Percentiles rank a stretch among this genome's conserved stretches.
phyloP scores from a whole-genome alignment of 176 grass and related monocot species.

The Sorghum bicolor region DNA sequence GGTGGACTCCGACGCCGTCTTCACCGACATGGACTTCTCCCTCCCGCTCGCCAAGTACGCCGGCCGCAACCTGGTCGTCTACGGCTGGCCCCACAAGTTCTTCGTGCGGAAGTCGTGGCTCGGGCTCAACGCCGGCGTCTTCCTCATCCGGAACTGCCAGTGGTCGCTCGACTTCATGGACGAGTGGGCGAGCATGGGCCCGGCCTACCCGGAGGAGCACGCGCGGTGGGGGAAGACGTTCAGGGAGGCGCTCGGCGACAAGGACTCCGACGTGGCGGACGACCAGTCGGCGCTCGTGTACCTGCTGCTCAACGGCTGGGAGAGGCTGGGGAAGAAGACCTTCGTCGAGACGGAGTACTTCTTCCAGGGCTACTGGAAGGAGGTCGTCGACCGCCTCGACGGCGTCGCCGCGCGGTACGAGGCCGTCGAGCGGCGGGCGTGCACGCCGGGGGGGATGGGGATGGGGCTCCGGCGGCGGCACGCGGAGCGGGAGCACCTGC shows the following conservation, averaged over 20 bases:
- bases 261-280: slow-evolving; percentile 28
- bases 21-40: slow-evolving; percentile 92
- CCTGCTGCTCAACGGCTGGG: slow-evolving; percentile 34
- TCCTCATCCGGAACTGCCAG: slow-evolving; percentile 92
- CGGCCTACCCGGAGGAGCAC: slow-evolving; percentile 40
- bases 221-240: slow-evolving; percentile 14
- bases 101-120: not conserved
- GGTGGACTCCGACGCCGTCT: slow-evolving; percentile 79
- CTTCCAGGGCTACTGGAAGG: slow-evolving; percentile 70
- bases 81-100: slow-evolving; percentile 44
- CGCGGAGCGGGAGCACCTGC: slow-evolving; percentile 43
- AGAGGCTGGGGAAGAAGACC: slow-evolving; percentile 14
- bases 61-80: slow-evolving; percentile 44
- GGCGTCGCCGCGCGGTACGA: slow-evolving; percentile 44
- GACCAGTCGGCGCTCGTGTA: slow-evolving; percentile 70
- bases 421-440: slow-evolving; percentile 31
- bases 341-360: slow-evolving; percentile 54
- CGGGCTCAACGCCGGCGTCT: slow-evolving; percentile 47
- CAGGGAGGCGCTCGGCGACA: slow-evolving; percentile 29
- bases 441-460: no score
- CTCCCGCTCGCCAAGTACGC: slow-evolving; percentile 42
- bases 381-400: slow-evolving; percentile 43
- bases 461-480: slow-evolving; percentile 37
- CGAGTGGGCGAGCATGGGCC: slow-evolving; percentile 46
- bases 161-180: slow-evolving; percentile 75